These are phyloP conservation scores for Alisma plantagoaquatica DNA, from an alignment of 106 monocot genomes.

Conservation along the genomic window DNA sequence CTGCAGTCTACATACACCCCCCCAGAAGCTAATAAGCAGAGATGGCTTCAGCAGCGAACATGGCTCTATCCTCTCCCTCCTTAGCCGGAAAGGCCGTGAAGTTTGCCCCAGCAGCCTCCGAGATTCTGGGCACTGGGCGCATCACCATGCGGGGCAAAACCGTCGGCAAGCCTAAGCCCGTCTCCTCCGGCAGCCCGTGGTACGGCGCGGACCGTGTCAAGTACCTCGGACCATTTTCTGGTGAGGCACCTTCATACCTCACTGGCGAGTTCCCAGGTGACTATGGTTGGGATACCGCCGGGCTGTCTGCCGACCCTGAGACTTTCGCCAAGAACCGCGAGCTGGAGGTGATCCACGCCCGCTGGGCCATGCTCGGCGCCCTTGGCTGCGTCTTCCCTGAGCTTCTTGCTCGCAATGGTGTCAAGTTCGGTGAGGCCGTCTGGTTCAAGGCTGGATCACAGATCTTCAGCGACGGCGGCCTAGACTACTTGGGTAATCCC, in stretches of 20 bases:
- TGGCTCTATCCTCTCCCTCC: too few species aligned
- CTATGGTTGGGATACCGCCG: conserved; percentile 21
- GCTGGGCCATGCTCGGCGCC: conserved; percentile 18
- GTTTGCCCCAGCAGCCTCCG: too few species aligned
- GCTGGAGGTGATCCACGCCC: conserved; percentile 17
- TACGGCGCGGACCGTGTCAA: conserved; percentile 3
- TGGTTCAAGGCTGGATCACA: conserved; percentile 20
- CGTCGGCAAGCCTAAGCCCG: not conserved
- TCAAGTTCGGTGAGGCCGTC: conserved; percentile 20
- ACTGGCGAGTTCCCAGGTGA: conserved; percentile 52
- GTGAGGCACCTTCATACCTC: conserved; percentile 27
- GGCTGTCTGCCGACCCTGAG: conserved; percentile 20
- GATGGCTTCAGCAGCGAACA: too few species aligned
- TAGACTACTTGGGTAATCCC: conserved; percentile 18
- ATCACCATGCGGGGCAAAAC: too few species aligned
- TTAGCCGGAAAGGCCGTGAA: too few species aligned
- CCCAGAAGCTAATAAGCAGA: too few species aligned
- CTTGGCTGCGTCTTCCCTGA: conserved; percentile 19
- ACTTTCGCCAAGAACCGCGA: conserved; percentile 23
- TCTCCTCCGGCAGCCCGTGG: conserved; percentile 7
- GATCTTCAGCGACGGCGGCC: conserved; percentile 18
- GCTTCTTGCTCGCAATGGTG: conserved; percentile 18
- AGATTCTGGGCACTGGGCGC: too few species aligned
- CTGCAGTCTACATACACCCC: too few species aligned
- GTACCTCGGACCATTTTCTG: conserved; percentile 32